A percentile compares a stretch with the other conserved stretches of the same genome.
Conservation (phyloP, 2,329 filamentous ascomycete species). For the Claviceps purpurea region DNA sequence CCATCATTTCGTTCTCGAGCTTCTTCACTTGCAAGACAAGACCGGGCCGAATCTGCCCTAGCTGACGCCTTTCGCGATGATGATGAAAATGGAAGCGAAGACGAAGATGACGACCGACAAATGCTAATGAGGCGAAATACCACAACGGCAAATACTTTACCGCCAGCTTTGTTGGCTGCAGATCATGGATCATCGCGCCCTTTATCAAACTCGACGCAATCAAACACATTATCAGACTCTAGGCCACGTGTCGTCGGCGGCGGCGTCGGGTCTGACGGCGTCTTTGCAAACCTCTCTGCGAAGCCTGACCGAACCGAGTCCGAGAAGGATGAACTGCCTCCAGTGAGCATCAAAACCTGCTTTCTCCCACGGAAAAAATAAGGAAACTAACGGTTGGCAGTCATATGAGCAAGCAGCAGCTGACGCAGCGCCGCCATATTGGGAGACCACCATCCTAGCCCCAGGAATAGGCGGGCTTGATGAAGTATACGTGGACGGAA, state of each 20-base stretch:
- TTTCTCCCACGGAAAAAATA: neutral
- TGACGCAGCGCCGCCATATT: conserved; percentile 91
- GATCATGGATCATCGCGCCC: neutral
- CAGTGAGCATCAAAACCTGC: conserved; percentile 46
- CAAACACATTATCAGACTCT: conserved; percentile 20
- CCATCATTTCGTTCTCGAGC: conserved; percentile 83
- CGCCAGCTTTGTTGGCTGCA: conserved; percentile 2
- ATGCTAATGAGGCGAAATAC: conserved; percentile 63
- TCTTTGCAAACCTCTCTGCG: conserved; percentile 89
- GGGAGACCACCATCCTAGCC: conserved; percentile 96
- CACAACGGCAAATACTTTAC: conserved; percentile 12
- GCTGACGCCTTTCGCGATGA: conserved; percentile 91
- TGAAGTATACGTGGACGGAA: conserved; percentile 92
- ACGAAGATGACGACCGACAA: conserved; percentile 67
- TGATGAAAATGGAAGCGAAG: conserved; percentile 63
- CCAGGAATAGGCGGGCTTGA: conserved; percentile 81
- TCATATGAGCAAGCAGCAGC: conserved; percentile 97
- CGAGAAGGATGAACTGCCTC: conserved; percentile 77
- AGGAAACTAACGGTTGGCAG: conserved; percentile 34
- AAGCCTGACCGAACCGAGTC: conserved; percentile 74
- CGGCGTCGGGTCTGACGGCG: conserved; percentile 75
- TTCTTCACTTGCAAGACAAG: conserved; percentile 38
- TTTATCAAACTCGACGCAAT: conserved; percentile 12
- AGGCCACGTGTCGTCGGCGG: conserved; percentile 49
- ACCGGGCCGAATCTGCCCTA: conserved; percentile 59